These are phyloP conservation scores for peach (Prunus persica) DNA, from an alignment of 306 rosid species.

Conservation along the genomic window DNA sequence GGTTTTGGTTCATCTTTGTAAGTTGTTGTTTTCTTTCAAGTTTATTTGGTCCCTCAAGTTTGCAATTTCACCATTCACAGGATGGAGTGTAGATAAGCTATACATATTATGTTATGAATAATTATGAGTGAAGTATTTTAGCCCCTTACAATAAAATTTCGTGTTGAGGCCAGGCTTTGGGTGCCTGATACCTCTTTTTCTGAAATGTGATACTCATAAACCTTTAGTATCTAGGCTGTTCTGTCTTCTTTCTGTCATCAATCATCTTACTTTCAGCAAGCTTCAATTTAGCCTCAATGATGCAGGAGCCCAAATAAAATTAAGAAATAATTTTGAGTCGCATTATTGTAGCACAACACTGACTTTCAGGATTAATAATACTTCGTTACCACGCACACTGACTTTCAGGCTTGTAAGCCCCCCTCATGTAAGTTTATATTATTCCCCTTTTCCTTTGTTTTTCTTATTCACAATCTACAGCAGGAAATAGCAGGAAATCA, in stretches of 20 bases:
- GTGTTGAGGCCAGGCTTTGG: not conserved
- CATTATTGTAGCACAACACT: not conserved
- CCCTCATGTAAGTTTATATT: not conserved
- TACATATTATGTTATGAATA: too few relatives aligned
- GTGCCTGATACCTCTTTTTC: not conserved
- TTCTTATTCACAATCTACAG: not conserved
- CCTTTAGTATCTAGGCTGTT: not conserved
- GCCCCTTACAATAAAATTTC: not conserved
- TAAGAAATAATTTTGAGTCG: not conserved
- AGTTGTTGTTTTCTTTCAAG: not conserved
- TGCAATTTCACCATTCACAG: not conserved
- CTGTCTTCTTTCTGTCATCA: not conserved
- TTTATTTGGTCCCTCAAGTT: not conserved
- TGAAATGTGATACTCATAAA: not conserved
- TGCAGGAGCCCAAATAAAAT: not conserved
- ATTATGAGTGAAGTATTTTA: too few relatives aligned
- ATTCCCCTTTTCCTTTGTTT: not conserved
- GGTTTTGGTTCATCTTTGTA: not conserved
- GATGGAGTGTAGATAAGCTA: not conserved
- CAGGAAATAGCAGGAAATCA: not conserved
- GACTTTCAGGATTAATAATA: too few relatives aligned
- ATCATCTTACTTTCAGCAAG: not conserved
- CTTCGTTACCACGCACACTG: too few relatives aligned
- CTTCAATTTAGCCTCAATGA: not conserved
- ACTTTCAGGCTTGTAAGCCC: too few relatives aligned